Conservation (phyloP, 371 early-diverging fungal genomes). For the Mortierella sp. region DNA sequence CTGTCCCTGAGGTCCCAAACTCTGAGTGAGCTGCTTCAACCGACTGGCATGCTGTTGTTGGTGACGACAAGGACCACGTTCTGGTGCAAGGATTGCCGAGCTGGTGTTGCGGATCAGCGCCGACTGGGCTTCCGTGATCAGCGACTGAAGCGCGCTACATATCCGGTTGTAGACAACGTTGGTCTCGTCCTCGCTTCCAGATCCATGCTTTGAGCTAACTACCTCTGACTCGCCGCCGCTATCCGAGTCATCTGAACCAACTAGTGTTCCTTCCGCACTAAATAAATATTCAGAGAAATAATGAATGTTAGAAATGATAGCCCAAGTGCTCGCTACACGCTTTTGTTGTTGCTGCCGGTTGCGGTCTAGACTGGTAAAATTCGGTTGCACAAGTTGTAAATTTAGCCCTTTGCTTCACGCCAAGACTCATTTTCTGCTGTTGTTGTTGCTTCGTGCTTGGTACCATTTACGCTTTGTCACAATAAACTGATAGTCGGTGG, state of each 20-base stretch:
- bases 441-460: neutral
- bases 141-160: slow-evolving; percentile 44
- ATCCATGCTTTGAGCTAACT: slow-evolving; percentile 37
- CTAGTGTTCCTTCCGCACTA: slow-evolving; percentile 56
- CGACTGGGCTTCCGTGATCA: slow-evolving; percentile 50
- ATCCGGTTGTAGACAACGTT: slow-evolving; percentile 54
- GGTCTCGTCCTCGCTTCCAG: slow-evolving; percentile 37
- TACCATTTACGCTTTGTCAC: slow-evolving; percentile 11
- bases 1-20: neutral
- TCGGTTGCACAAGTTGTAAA: slow-evolving; percentile 4
- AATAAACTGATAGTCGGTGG: neutral
- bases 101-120: slow-evolving; percentile 31
- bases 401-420: neutral
- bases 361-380: neutral
- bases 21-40: neutral
- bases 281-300: neutral
- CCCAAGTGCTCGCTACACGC: neutral
- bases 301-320: neutral
- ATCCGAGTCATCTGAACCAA: slow-evolving; percentile 53
- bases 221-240: slow-evolving; percentile 34
- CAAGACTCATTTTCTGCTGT: neutral
- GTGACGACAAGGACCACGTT: neutral
- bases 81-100: neutral
- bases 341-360: neutral
- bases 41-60: neutral